Conservation (phyloP, 108 stramenopile species). For the Skeletonema potamos region DNA sequence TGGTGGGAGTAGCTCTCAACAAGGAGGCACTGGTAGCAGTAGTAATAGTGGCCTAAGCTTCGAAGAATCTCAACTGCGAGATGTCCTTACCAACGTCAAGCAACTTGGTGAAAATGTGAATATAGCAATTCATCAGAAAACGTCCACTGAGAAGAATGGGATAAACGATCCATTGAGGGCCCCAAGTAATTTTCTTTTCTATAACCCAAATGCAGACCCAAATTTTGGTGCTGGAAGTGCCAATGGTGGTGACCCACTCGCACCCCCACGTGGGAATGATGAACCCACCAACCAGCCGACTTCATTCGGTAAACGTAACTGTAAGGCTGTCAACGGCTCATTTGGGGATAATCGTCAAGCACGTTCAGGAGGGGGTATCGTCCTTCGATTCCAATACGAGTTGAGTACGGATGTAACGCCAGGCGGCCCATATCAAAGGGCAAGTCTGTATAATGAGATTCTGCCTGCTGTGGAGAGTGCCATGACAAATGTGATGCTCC, state of each 20-base stretch:
- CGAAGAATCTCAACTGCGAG: background rate
- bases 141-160: background rate
- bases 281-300: background rate
- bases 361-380: conserved; percentile 8
- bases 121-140: background rate
- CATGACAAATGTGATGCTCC: conserved; percentile 6
- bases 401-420: conserved; percentile 9
- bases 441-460: conserved; percentile 9
- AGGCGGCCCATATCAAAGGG: background rate
- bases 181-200: background rate
- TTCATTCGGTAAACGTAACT: background rate
- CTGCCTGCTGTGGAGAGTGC: conserved; percentile 21
- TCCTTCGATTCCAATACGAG: conserved; percentile 26
- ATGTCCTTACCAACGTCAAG: background rate
- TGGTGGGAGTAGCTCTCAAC: background rate
- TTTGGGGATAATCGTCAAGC: conserved; percentile 3
- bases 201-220: background rate
- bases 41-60: background rate
- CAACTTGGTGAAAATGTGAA: background rate
- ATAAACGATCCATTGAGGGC: background rate
- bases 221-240: background rate
- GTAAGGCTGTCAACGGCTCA: background rate
- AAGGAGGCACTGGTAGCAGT: background rate
- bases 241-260: background rate
- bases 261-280: background rate